Evolutionary conservation across 1,139 yeast species (phyloP).

Genomic region (Meyerozyma elateridarum): DNA sequence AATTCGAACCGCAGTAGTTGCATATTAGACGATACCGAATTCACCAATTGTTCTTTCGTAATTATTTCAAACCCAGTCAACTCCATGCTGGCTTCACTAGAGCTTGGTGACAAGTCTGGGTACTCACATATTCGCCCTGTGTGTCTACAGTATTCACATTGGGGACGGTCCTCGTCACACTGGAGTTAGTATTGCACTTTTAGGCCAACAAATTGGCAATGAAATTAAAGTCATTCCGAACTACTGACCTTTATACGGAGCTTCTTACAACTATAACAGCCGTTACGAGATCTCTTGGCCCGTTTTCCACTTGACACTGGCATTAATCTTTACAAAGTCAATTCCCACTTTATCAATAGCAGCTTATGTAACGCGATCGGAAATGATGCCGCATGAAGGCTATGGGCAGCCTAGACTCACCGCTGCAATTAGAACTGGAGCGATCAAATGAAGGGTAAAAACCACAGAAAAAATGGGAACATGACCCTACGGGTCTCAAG

Average conservation of each 20-base stretch:
- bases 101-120: slow-evolving; percentile 9
- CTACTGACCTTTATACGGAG: slow-evolving; percentile 10
- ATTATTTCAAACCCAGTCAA: not conserved
- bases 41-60: not conserved
- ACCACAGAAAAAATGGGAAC: no score
- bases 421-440: no score
- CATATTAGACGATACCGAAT: not conserved
- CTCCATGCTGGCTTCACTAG: not conserved
- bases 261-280: slow-evolving; percentile 12
- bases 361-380: no score
- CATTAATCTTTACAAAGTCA: no score
- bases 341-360: no score
- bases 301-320: no score
- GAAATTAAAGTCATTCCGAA: not conserved
- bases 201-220: no score
- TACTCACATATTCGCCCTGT: slow-evolving; percentile 28
- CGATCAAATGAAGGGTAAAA: no score
- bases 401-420: no score
- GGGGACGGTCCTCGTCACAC: slow-evolving; percentile 34
- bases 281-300: slow-evolving; percentile 5
- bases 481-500: no score
- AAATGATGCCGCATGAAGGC: no score
- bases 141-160: slow-evolving; percentile 34
- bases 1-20: slow-evolving; percentile 5
- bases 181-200: no score